Evolutionary conservation across 2,329 filamentous ascomycete genomes (phyloP).

Genomic region (Neobulgaria alba): DNA sequence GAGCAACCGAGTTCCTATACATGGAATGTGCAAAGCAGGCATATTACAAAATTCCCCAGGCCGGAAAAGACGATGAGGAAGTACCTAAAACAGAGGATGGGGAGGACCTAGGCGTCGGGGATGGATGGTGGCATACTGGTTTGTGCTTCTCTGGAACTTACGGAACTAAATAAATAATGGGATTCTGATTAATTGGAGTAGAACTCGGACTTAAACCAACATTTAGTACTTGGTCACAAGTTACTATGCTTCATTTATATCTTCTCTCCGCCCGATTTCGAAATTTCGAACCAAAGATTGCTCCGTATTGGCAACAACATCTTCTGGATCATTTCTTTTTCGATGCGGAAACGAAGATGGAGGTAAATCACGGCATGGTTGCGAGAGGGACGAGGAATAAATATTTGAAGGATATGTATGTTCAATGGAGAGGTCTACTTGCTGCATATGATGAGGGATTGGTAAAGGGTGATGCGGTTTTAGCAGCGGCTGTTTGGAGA

Average conservation of each 20-base stretch:
- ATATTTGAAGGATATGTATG: slow-evolving; percentile 79
- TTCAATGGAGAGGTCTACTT: slow-evolving; percentile 84
- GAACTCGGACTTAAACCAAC: slow-evolving; percentile 73
- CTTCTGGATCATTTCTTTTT: slow-evolving; percentile 94
- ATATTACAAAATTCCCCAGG: slow-evolving; percentile 21
- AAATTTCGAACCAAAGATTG: slow-evolving; percentile 56
- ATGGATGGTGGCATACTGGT: slow-evolving; percentile 79
- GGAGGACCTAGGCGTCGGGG: slow-evolving; percentile 70
- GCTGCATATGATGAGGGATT: slow-evolving; percentile 80
- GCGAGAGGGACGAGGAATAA: slow-evolving; percentile 51
- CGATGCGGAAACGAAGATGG: slow-evolving; percentile 77
- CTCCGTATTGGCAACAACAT: slow-evolving; percentile 75
- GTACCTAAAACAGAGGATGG: slow-evolving; percentile 67
- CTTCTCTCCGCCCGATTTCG: slow-evolving; percentile 77
- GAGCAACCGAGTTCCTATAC: slow-evolving; percentile 63
- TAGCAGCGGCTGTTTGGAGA: slow-evolving; percentile 81
- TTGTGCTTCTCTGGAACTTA: slow-evolving; percentile 26
- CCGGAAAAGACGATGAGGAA: slow-evolving; percentile 43
- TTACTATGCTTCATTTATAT: slow-evolving; percentile 96
- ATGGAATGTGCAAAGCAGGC: slow-evolving; percentile 22
- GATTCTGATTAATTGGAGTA: slow-evolving; percentile 36
- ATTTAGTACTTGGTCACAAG: slow-evolving; percentile 92
- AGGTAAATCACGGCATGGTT: slow-evolving; percentile 63
- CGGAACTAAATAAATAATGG: too few relatives aligned
- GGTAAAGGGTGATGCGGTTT: slow-evolving; percentile 64